Percentiles rank a stretch among this genome's conserved stretches.
phyloP scores from a whole-genome alignment of 2,329 filamentous ascomycete species.

The Macroventuria anomochaeta region DNA sequence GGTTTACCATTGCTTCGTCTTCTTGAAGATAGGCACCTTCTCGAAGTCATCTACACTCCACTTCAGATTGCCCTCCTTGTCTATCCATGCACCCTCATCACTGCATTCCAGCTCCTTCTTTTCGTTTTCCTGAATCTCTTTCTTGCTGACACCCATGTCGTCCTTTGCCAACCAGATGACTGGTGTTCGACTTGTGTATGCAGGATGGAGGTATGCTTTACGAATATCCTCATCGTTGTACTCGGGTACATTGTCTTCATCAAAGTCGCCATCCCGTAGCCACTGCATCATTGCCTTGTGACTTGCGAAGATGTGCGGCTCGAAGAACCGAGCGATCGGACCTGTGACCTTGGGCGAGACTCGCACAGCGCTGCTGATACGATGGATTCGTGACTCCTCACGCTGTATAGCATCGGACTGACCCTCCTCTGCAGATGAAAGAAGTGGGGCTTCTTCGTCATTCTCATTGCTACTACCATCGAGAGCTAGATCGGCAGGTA shows the following conservation, averaged over 20 bases:
- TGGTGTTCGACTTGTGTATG: conserved; percentile 42
- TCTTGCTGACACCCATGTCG: conserved; percentile 41
- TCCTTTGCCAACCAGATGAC: conserved; percentile 46
- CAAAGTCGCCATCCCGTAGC: conserved; percentile 41
- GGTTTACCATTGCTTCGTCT: conserved; percentile 37
- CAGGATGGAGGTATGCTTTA: conserved; percentile 47
- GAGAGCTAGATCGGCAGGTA: conserved; percentile 42
- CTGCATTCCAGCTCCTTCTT: conserved; percentile 35
- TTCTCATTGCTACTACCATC: conserved; percentile 27
- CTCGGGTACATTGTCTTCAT: conserved; percentile 40
- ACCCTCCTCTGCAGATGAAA: conserved; percentile 43
- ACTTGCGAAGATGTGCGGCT: conserved; percentile 45
- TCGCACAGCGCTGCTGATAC: conserved; percentile 32
- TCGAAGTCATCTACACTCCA: conserved; percentile 43
- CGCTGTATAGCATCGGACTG: conserved; percentile 27
- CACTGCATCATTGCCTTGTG: conserved; percentile 44
- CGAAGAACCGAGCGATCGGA: conserved; percentile 43
- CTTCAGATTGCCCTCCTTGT: conserved; percentile 36
- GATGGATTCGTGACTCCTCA: conserved; percentile 35
- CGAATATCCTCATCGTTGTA: conserved; percentile 43
- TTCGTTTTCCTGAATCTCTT: conserved; percentile 41
- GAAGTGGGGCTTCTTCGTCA: conserved; percentile 39
- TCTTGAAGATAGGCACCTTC: conserved; percentile 44
- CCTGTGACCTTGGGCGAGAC: conserved; percentile 35
- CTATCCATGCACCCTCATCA: conserved; percentile 46